These are phyloP conservation scores for Umbelopsis isabellina DNA, from an alignment of 192 early-diverging fungal species.

Conservation along the genomic window DNA sequence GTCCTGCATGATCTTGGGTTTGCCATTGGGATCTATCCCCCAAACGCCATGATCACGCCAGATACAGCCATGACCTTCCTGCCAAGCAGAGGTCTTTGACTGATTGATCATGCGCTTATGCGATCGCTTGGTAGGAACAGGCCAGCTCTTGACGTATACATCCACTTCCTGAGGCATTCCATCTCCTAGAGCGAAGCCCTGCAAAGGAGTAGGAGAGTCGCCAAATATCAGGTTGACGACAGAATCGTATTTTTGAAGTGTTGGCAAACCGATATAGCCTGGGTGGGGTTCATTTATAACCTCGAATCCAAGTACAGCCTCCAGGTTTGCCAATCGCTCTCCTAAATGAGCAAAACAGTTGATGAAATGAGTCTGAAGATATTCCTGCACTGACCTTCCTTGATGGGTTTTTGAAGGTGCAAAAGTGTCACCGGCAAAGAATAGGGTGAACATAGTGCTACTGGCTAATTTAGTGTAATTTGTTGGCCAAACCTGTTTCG, in stretches of 20 bases:
- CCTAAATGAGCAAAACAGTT: slow-evolving; percentile 72
- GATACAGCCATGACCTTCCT: slow-evolving; percentile 62
- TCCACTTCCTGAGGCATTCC: slow-evolving; percentile 76
- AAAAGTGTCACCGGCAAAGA: slow-evolving; percentile 78
- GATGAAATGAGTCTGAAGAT: slow-evolving; percentile 70
- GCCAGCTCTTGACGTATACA: slow-evolving; percentile 77
- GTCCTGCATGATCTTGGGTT: slow-evolving; percentile 52
- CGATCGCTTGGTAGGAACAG: slow-evolving; percentile 66
- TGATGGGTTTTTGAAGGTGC: slow-evolving; percentile 68
- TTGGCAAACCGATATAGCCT: slow-evolving; percentile 75
- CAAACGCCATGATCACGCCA: slow-evolving; percentile 84
- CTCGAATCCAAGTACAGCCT: slow-evolving; percentile 77
- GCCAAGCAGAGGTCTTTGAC: slow-evolving; percentile 63
- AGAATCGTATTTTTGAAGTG: slow-evolving; percentile 64
- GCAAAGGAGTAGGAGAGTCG: slow-evolving; percentile 68
- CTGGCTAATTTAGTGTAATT: slow-evolving; percentile 86
- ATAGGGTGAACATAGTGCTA: slow-evolving; percentile 85
- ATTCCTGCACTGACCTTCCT: slow-evolving; percentile 67
- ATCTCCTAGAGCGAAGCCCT: slow-evolving; percentile 75
- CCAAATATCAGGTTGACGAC: slow-evolving; percentile 71
- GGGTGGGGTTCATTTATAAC: slow-evolving; percentile 59
- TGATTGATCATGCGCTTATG: slow-evolving; percentile 60
- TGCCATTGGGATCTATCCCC: slow-evolving; percentile 51
- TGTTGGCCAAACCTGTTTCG: slow-evolving; percentile 77
- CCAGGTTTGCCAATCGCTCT: slow-evolving; percentile 62